phyloP scores from a whole-genome alignment of 805 yeast species.

The Cyberlindnera amylophila region DNA sequence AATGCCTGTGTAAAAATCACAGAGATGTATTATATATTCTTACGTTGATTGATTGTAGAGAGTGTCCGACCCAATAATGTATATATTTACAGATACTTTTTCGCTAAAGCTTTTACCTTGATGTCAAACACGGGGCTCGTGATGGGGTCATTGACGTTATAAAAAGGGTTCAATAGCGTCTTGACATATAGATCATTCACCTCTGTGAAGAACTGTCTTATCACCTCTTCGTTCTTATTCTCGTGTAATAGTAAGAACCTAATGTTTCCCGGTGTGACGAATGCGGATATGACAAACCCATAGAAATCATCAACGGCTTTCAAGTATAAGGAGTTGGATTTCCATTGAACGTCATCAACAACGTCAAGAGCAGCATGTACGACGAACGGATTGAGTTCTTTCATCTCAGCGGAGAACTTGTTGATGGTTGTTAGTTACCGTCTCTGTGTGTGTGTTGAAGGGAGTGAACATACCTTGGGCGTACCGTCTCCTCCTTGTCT shows the following conservation, averaged over 20 bases:
- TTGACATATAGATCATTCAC: conserved; percentile 86
- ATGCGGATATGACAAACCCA: conserved; percentile 78
- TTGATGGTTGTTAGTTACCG: not conserved
- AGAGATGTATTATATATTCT: not conserved
- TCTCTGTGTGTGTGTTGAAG: no score
- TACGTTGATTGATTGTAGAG: no score
- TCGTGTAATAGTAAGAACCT: conserved; percentile 74
- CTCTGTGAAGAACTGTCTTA: conserved; percentile 80
- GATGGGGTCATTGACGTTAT: conserved; percentile 70
- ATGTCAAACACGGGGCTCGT: conserved; percentile 71
- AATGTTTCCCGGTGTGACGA: conserved; percentile 82
- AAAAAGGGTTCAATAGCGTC: conserved; percentile 82
- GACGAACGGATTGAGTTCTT: conserved; percentile 82
- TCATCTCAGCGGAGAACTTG: conserved; percentile 60
- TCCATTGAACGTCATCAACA: conserved; percentile 90
- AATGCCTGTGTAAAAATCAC: not conserved
- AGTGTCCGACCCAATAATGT: no score
- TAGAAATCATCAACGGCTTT: conserved; percentile 84
- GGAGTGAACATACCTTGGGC: conserved; percentile 15
- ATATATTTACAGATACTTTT: conserved; percentile 58
- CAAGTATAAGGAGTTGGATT: conserved; percentile 56
- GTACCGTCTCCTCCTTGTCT: conserved; percentile 63
- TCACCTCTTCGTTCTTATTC: conserved; percentile 57
- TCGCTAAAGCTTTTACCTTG: conserved; percentile 66
- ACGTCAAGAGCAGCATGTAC: conserved; percentile 86